These are phyloP conservation scores for Ramalina intermedia DNA, from an alignment of 495 filamentous ascomycete genomes.

Conservation along the genomic window DNA sequence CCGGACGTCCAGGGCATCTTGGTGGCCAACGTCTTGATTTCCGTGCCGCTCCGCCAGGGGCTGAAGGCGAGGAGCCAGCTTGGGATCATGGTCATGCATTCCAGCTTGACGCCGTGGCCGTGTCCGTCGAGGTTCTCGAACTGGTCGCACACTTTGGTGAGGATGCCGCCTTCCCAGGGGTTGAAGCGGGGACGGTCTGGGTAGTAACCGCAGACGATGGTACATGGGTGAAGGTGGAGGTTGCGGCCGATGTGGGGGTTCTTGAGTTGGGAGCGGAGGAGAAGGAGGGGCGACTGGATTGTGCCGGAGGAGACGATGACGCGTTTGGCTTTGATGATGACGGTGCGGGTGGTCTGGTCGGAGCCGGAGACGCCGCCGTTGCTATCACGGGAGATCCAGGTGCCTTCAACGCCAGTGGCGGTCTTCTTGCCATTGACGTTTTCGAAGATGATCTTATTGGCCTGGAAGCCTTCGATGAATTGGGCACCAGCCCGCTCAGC, in stretches of 20 bases:
- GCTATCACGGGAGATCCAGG: constrained; percentile 57
- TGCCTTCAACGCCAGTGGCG: constrained; percentile 53
- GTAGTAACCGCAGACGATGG: constrained; percentile 44
- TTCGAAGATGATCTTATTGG: constrained; percentile 52
- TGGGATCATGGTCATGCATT: constrained; percentile 55
- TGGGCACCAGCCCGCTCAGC: constrained; percentile 57
- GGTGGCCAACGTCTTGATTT: constrained; percentile 51
- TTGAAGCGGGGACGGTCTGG: constrained; percentile 39
- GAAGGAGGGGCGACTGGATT: constrained; percentile 58
- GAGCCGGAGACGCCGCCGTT: constrained; percentile 39
- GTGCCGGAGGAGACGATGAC: constrained; percentile 65
- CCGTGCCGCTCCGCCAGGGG: constrained; percentile 47
- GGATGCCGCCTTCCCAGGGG: constrained; percentile 67
- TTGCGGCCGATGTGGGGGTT: constrained; percentile 77
- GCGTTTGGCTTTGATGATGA: constrained; percentile 66
- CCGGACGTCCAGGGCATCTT: constrained; percentile 47
- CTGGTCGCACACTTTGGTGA: constrained; percentile 62
- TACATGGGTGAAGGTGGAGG: constrained; percentile 67
- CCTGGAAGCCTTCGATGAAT: constrained; percentile 68
- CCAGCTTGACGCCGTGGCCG: constrained; percentile 74
- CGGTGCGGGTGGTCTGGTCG: constrained; percentile 33
- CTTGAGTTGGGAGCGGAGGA: constrained; percentile 57
- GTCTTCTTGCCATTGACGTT: constrained; percentile 36
- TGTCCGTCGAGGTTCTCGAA: constrained; percentile 72
- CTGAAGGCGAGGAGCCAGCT: constrained; percentile 39